Base-by-base conservation (phyloP, 176 grass and related monocot genomes). In the Aegilops sharonensis region DNA sequence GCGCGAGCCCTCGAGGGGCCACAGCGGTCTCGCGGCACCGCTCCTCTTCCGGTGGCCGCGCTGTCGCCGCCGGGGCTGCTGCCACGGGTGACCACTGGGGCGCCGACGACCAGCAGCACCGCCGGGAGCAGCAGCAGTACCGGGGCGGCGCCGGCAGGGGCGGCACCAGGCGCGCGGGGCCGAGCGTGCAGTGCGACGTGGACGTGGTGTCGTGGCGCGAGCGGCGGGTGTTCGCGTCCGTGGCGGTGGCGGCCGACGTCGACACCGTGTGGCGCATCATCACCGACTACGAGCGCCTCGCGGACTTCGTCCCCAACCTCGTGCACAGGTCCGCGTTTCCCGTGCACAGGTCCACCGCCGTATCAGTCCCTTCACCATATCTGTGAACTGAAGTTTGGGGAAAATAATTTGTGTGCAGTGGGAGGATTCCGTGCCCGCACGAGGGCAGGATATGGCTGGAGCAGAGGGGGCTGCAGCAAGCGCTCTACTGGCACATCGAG, bases 401-500 rank as follows among this genome's bases (percentile, higher is more conserved):
- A 35, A 31, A 31, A 31, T 31, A 31, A 31, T 3, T 31, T 31
- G 30, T 31, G 30, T 31, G 30, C 77, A 98, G 96, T 88, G 96
- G 84, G 84, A 95, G 88, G 88, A 98, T 98, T 63, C 93, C 96
- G 45, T 98, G 96, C 66, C 93, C 96, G 25, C 90, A 94, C 64
- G 52, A 94, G 34, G 96, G 93, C 15, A 84, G 96, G 71, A 91
- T 98, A 92, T 95, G 96, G 96, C 79, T 98, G 57, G 96, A 98
- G 76, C 96, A 98, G 65, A 94, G 92, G 83, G 96, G 96, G 0
- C 66, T 98, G 64, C 93, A 98, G 83, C 87, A 77, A 13, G 96
- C 93, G 2, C 80, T 98, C n/a, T 98, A 98, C 76, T 98, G 96
- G 93, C 92, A 98, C 74, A 98, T 98, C 34, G 96, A 95, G 84